Evolutionary conservation across 179 eudicot species (phyloP).

Genomic region (Heliamphora pulchella): DNA sequence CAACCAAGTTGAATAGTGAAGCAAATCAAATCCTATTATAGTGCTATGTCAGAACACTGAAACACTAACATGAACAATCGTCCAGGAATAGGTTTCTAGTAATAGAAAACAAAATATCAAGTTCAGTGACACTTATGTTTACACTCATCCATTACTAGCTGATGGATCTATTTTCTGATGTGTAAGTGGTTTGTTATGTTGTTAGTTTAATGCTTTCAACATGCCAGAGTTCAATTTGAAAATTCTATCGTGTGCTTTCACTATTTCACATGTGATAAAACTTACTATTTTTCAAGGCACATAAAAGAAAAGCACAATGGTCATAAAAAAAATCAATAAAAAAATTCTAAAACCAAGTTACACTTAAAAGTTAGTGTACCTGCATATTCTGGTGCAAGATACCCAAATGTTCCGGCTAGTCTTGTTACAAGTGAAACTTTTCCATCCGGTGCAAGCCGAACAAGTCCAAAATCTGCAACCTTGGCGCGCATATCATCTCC

Average conservation of each 20-base stretch:
- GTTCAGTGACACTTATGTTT: not conserved
- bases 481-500: constrained; percentile 10
- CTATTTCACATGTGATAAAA: not conserved
- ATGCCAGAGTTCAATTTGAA: no score
- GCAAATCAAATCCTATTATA: not conserved
- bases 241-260: not conserved
- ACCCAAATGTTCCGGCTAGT: constrained; percentile 9
- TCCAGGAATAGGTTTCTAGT: not conserved
- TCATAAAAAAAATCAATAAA: not conserved
- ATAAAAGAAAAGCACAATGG: not conserved
- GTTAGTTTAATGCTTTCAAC: not conserved
- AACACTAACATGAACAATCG: not conserved
- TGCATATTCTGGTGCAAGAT: constrained; percentile 14
- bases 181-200: not conserved
- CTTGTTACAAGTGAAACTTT: not conserved
- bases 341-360: not conserved
- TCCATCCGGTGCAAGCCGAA: constrained; percentile 6
- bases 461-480: constrained; percentile 10
- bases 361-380: not conserved
- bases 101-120: not conserved
- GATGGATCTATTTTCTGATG: not conserved
- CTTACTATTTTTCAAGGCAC: not conserved
- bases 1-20: not conserved
- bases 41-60: not conserved
- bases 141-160: not conserved